phyloP scores from a whole-genome alignment of 768 basidiomycete species.

The Phanerochaete carnosa region DNA sequence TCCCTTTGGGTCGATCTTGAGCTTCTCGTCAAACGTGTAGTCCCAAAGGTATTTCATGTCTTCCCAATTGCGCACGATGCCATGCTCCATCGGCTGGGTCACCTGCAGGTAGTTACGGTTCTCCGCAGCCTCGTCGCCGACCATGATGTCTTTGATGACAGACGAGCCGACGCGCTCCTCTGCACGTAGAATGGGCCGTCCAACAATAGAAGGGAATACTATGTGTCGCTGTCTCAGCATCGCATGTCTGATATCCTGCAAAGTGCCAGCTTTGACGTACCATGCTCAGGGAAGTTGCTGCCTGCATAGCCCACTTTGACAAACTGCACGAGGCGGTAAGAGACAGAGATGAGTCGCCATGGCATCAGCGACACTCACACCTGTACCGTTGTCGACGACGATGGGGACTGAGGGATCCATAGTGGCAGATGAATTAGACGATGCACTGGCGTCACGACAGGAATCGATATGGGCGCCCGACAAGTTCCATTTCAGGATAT shows the following conservation, averaged over 20 bases:
- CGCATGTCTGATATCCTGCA: neutral
- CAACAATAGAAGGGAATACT: slow-evolving; percentile 97
- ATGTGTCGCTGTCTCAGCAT: neutral
- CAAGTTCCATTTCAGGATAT: neutral
- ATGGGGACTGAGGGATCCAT: slow-evolving; percentile 40
- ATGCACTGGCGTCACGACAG: slow-evolving; percentile 8
- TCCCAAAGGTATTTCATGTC: slow-evolving; percentile 99
- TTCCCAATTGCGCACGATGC: slow-evolving; percentile 98
- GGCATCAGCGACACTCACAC: slow-evolving; percentile 34
- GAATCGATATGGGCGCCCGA: slow-evolving; percentile 17
- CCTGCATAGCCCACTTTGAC: slow-evolving; percentile 65
- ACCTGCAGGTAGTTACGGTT: slow-evolving; percentile 95
- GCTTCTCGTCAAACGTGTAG: slow-evolving; percentile 96
- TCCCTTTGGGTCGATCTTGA: slow-evolving; percentile 82
- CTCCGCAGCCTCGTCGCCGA: slow-evolving; percentile 94
- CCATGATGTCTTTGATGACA: slow-evolving; percentile 95
- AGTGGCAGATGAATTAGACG: neutral
- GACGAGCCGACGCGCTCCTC: slow-evolving; percentile 87
- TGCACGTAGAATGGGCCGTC: slow-evolving; percentile 94
- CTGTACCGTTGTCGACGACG: slow-evolving; percentile 67
- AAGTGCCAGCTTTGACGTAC: neutral
- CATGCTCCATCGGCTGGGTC: slow-evolving; percentile 98
- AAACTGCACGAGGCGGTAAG: slow-evolving; percentile 35
- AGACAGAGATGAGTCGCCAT: neutral
- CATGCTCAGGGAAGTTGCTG: slow-evolving; percentile 58